Evolutionary conservation across 2,329 filamentous ascomycete species (phyloP).

Genomic region (Torrubiellomyces zombiae): DNA sequence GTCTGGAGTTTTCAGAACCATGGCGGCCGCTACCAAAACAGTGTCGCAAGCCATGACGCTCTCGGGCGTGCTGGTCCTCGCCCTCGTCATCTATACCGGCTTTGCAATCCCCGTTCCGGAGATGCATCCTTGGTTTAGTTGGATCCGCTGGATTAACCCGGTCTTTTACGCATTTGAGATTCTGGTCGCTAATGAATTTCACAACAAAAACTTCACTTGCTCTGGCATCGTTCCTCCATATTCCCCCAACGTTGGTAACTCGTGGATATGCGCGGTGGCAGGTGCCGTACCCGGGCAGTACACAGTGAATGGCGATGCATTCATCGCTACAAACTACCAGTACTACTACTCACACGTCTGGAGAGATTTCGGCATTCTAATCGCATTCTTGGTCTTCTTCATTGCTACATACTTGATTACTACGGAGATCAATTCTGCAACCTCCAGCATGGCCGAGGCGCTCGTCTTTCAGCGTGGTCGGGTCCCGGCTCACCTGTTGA

Average conservation of each 20-base stretch:
- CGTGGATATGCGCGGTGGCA: conserved; percentile 34
- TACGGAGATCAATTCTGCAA: conserved; percentile 47
- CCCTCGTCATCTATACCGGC: conserved; percentile 43
- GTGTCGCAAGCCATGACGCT: conserved; percentile 39
- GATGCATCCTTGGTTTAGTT: conserved; percentile 58
- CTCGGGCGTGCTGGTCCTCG: conserved; percentile 37
- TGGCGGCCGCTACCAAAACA: conserved; percentile 54
- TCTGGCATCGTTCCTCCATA: conserved; percentile 30
- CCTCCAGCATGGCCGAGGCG: conserved; percentile 47
- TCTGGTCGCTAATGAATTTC: conserved; percentile 58
- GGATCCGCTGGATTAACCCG: conserved; percentile 62
- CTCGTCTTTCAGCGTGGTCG: conserved; percentile 48
- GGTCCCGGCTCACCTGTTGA: conserved; percentile 25
- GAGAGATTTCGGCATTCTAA: conserved; percentile 53
- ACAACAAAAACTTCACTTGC: conserved; percentile 39
- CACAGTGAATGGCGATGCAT: conserved; percentile 44
- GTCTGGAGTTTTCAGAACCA: conserved; percentile 59
- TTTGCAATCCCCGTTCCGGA: conserved; percentile 33
- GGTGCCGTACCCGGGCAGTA: conserved; percentile 36
- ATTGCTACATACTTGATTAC: conserved; percentile 45
- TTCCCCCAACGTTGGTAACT: conserved; percentile 22
- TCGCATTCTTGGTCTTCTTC: conserved; percentile 48
- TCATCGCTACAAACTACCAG: conserved; percentile 35
- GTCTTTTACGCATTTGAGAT: conserved; percentile 60
- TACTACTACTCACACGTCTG: conserved; percentile 43